Evolutionary conservation across 495 filamentous ascomycete species (phyloP), one percentile per base, ranked within the genome.

Genomic region (Cryomyces minteri): DNA sequence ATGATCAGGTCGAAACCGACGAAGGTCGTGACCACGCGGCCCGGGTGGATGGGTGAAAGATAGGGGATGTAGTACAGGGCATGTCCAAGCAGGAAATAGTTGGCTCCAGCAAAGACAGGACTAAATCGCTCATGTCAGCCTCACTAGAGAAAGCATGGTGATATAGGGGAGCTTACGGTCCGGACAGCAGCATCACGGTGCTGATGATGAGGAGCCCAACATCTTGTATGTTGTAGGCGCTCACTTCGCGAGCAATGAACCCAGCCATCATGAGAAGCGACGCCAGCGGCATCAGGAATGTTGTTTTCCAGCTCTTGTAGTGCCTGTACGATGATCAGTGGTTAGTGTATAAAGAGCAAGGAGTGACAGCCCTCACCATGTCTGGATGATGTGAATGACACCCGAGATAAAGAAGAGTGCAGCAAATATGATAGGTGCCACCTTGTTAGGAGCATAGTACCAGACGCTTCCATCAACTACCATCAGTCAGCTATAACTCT

Each of bases 21-120:
- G 54, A 90, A 88, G n/a, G 81, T 84, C 4, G 76, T 76, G 45
- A 82, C 65, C 14, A 86, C 80, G 2, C 80, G 74, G 4, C 80
- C 81, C 0, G 82, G 84, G 56, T 88, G 79, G 44, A 88, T 76
- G 0, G 82, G 80, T 0, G 81, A 76, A 49, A 79, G 71, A 49
- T 86, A 80, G 0, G 84, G 84, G 31, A 82, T 74, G 61, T 84
- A 86, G 62, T 80, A 84, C 4, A 90, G 67, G 41, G 82, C 73
- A 5, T 82, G 77, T 28, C 80, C 83, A 18, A 88, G 73, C 44
- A 79, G 72, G 51, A 83, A 69, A 60, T 85, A 90, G 57, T 90
- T 83, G 30, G 74, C 69, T 0, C 77, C 72, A 51, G 83, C 79
- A 49, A 81, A 82, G 40, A 87, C 61, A 5, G 82, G 82, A 9